Base-by-base conservation (phyloP, 345 rosid species). In the Crucihimalaya himalaica region DNA sequence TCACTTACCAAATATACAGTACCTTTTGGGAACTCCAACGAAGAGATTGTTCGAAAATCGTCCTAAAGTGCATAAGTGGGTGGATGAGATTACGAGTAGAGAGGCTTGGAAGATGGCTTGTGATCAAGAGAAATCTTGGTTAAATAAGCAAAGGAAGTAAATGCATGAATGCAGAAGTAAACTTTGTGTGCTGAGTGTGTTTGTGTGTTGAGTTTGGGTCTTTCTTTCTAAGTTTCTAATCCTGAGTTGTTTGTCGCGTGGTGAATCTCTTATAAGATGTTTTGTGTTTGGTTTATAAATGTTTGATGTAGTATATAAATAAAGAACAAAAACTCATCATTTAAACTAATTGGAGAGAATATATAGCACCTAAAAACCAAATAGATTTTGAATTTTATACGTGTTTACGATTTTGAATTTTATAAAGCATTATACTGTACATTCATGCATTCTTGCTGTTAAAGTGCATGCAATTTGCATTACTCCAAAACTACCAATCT, bases 51-150 rank as follows among this genome's bases (percentile, higher is more conserved):
- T 85, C 13, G 84, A 85, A 45, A 66, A 54, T 1, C 81, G 83
- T 52, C 84, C 87, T 5, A 83, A 79, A 16, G 89, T 86, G 10
- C 9, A 67, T 29, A 78, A 84, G 8, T 88, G 93, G 93, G 83
- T 80, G 0, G 63, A 76, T 12, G 75, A 82, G 21, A 88, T 88
- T 78, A 80, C 80, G 5, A 69, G 81, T 3, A 82, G 89, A 66
- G 84, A 86, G 14, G 81, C 92, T n/a, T 87, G 92, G 89, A 57
- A 77, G 47, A 89, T 86, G 87, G 98, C 88, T 8, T 59, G 77
- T 66, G 68, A 77, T 65, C 64, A 14, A 32, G 67, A 57, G 31
- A 50, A 21, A 59, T 47, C 68, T 40, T 77, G 80, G 80, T 71
- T 13, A 64, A 43, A 13, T 29, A 77, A 71, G 39, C 54, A 39